Evolutionary conservation across 2,329 filamentous ascomycete species (phyloP).

Genomic region (Aspergillus arachidicola): DNA sequence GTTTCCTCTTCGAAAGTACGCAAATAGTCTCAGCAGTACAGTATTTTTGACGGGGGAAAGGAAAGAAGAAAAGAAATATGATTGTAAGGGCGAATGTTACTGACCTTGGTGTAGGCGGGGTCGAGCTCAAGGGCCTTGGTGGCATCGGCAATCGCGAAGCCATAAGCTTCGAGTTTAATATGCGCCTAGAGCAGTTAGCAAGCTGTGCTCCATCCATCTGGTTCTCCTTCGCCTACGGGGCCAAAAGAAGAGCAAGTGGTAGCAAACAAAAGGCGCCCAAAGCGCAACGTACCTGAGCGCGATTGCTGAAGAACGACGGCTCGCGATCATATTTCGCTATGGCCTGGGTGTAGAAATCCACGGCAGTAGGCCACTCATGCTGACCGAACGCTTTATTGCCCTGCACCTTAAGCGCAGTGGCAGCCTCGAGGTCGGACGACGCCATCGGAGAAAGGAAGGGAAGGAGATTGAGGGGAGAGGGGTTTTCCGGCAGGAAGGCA

Average conservation of each 20-base stretch:
- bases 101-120: slow-evolving; percentile 82
- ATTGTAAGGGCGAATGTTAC: neutral
- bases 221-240: neutral
- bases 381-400: slow-evolving; percentile 90
- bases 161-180: slow-evolving; percentile 94
- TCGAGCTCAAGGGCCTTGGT: slow-evolving; percentile 90
- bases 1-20: neutral
- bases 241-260: neutral
- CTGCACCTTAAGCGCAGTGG: slow-evolving; percentile 83
- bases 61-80: neutral
- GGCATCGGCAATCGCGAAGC: slow-evolving; percentile 88
- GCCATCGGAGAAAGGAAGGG: slow-evolving; percentile 35
- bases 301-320: slow-evolving; percentile 89
- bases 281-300: slow-evolving; percentile 74
- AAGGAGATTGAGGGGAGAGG: slow-evolving; percentile 22
- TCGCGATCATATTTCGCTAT: slow-evolving; percentile 82
- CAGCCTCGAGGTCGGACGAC: slow-evolving; percentile 61
- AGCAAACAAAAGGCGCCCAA: too few relatives aligned
- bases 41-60: neutral
- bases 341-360: slow-evolving; percentile 83
- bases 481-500: slow-evolving; percentile 17
- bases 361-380: slow-evolving; percentile 81
- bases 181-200: slow-evolving; percentile 64
- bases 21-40: neutral
- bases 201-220: neutral